These are phyloP conservation scores for Paraphoma sp. DNA, from an alignment of 2,329 filamentous ascomycete genomes.

Conservation along the genomic window DNA sequence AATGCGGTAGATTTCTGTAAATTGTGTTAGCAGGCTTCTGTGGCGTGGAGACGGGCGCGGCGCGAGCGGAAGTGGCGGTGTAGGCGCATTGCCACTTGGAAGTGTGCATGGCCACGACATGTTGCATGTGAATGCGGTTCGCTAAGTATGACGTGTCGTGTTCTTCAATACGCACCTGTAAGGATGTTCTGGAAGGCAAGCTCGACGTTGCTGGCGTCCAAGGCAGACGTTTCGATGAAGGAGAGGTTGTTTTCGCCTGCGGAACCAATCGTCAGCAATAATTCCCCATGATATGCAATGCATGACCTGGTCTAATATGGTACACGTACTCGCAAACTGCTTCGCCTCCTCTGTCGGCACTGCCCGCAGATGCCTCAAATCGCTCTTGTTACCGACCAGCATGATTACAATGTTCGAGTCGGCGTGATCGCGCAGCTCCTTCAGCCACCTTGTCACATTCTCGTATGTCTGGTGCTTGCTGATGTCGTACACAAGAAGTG, in stretches of 20 bases:
- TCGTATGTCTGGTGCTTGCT: constrained; percentile 99
- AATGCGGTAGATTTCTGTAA: constrained; percentile 95
- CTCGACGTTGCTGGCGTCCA: constrained; percentile 99
- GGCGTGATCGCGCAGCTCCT: constrained; percentile 96
- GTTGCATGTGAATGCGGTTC: not conserved
- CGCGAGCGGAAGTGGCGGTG: constrained; percentile 16
- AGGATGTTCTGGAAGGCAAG: constrained; percentile 99
- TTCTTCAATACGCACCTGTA: constrained; percentile 73
- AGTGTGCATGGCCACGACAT: constrained; percentile 2
- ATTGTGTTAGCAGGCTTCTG: constrained; percentile 7
- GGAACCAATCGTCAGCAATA: constrained; percentile 12
- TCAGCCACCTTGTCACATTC: constrained; percentile 98
- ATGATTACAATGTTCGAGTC: constrained; percentile 99
- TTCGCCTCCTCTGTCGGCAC: constrained; percentile 98
- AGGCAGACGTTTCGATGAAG: constrained; percentile 98
- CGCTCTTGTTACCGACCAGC: constrained; percentile 99
- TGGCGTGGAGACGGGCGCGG: not conserved
- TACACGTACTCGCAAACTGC: constrained; percentile 84
- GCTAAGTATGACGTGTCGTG: not conserved
- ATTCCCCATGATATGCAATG: not conserved
- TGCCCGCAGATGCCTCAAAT: constrained; percentile 97
- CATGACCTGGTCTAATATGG: not conserved
- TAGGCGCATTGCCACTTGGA: constrained; percentile 2
- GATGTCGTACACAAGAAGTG: constrained; percentile 98
- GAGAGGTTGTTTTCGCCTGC: constrained; percentile 96